Conservation (phyloP, 2,329 filamentous ascomycete species). For the Aspergillus brunneoviolaceus region DNA sequence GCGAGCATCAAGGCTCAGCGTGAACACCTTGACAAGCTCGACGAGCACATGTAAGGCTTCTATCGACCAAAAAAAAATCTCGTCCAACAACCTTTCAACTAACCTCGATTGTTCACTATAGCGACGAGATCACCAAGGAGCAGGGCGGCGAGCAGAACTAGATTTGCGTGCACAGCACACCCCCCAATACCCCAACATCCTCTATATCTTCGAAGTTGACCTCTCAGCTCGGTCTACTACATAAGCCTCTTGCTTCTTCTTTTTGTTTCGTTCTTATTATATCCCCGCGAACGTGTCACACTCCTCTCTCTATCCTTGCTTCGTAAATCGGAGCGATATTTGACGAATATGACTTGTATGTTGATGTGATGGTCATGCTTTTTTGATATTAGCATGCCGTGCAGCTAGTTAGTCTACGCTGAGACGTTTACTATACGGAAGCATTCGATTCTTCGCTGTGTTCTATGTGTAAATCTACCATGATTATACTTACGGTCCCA, state of each 20-base stretch:
- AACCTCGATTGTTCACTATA: constrained; percentile 35
- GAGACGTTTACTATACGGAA: background rate
- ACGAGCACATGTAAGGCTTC: constrained; percentile 74
- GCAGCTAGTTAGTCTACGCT: background rate
- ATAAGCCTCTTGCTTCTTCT: background rate
- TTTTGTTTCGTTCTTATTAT: background rate
- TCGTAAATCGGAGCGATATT: background rate
- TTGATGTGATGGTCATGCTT: background rate
- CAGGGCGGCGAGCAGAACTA: constrained; percentile 63
- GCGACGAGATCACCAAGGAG: constrained; percentile 73
- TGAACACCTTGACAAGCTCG: constrained; percentile 78
- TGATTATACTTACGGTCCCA: too few species aligned
- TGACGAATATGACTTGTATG: constrained; percentile 1
- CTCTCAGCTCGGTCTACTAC: too few species aligned
- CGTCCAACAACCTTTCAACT: too few species aligned
- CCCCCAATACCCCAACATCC: background rate
- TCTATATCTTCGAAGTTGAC: background rate
- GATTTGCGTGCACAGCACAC: background rate
- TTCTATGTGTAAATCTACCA: background rate
- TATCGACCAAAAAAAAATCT: background rate
- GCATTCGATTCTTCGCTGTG: background rate
- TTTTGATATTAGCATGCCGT: background rate
- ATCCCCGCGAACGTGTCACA: background rate
- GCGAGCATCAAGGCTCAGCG: constrained; percentile 71
- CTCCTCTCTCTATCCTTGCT: constrained; percentile 2